Evolutionary conservation across 345 rosid species (phyloP).

Genomic region (Boechera retrofracta): DNA sequence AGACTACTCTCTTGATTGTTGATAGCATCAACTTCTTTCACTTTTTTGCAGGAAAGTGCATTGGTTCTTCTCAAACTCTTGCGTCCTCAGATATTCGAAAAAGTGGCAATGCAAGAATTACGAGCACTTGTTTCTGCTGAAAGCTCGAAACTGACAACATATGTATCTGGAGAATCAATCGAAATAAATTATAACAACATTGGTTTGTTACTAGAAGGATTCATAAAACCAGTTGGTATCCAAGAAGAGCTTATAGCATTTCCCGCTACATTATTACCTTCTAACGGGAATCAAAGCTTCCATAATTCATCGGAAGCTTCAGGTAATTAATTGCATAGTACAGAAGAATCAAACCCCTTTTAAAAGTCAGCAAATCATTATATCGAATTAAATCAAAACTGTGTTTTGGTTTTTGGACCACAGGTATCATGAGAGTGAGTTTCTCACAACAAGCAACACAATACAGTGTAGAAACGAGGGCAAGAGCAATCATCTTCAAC

Average conservation of each 20-base stretch:
- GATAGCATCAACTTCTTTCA: slow-evolving; percentile 4
- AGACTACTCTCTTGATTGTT: slow-evolving; percentile 19
- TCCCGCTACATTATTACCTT: slow-evolving; percentile 68
- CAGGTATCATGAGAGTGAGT: slow-evolving; percentile 47
- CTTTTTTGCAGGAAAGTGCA: slow-evolving; percentile 77
- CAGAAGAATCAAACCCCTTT: neutral
- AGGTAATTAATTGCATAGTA: slow-evolving; percentile 49
- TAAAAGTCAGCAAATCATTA: neutral
- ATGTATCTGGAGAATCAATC: slow-evolving; percentile 70
- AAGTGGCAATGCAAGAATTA: slow-evolving; percentile 74
- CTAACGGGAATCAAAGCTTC: slow-evolving; percentile 59
- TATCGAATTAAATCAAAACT: neutral
- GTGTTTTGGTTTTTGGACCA: neutral
- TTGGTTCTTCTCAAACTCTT: slow-evolving; percentile 71
- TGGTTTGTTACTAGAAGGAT: slow-evolving; percentile 87
- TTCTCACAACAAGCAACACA: slow-evolving; percentile 60
- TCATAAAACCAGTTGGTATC: slow-evolving; percentile 57
- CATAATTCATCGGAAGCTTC: slow-evolving; percentile 53
- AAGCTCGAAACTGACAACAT: slow-evolving; percentile 63
- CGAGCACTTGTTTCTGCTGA: slow-evolving; percentile 72
- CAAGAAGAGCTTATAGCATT: slow-evolving; percentile 66
- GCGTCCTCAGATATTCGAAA: slow-evolving; percentile 90
- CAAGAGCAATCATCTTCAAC: slow-evolving; percentile 74
- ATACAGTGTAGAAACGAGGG: slow-evolving; percentile 77
- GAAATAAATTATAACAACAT: slow-evolving; percentile 64